Evolutionary conservation across 495 filamentous ascomycete species (phyloP).

Genomic region (Mytilinidion resinicola): DNA sequence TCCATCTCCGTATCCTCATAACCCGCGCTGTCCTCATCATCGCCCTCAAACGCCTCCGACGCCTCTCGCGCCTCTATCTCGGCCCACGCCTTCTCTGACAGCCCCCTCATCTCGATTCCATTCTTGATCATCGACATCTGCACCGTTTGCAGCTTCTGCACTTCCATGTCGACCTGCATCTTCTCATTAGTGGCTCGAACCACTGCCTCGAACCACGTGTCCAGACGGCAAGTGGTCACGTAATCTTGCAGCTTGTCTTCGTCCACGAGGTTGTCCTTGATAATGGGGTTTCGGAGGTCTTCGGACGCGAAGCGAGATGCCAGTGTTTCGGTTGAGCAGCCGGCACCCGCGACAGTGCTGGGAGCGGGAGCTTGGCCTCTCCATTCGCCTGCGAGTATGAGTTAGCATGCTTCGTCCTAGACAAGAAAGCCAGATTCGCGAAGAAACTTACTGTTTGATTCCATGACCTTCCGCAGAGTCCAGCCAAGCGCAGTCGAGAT

Average conservation of each 20-base stretch:
- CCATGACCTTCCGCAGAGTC: constrained; percentile 42
- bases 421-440: background rate
- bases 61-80: background rate
- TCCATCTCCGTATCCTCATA: constrained; percentile 20
- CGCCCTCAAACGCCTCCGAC: constrained; percentile 9
- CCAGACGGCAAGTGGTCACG: constrained; percentile 29
- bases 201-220: constrained; percentile 32
- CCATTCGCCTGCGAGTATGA: no score
- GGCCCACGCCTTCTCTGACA: background rate
- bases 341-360: constrained; percentile 23
- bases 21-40: constrained; percentile 8
- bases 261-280: constrained; percentile 32
- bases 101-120: background rate
- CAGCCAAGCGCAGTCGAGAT: constrained; percentile 47
- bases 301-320: constrained; percentile 25
- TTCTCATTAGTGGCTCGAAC: constrained; percentile 13
- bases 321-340: constrained; percentile 26
- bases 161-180: constrained; percentile 12
- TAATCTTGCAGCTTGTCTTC: constrained; percentile 30
- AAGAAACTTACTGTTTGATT: constrained; percentile 37
- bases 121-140: background rate
- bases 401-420: constrained; percentile 7
- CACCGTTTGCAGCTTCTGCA: background rate
- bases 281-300: constrained; percentile 31
- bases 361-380: background rate